A percentile compares a stretch with the other conserved stretches of the same genome.
These are phyloP conservation scores for Trifolium dubium DNA, from an alignment of 306 rosid species.

Conservation along the genomic window DNA sequence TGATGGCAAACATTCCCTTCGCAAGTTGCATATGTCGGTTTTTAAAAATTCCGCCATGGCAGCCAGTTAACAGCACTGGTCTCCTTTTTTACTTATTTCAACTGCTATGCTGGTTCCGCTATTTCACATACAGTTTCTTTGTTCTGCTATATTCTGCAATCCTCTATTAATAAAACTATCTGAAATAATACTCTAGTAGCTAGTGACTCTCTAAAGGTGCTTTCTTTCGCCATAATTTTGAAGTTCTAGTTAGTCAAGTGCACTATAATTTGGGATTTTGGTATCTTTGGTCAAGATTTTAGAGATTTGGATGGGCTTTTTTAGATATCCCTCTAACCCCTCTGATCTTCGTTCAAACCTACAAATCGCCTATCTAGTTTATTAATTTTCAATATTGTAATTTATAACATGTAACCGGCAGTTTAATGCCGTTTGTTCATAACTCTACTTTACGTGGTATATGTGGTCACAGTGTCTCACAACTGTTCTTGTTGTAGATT, in stretches of 20 bases:
- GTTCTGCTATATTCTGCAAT: neutral
- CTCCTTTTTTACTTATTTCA: no score
- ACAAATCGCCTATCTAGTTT: neutral
- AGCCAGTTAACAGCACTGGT: no score
- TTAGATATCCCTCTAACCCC: neutral
- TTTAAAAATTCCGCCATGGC: no score
- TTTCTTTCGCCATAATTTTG: neutral
- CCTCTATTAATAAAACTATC: neutral
- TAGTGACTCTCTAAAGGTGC: slow-evolving; percentile 6
- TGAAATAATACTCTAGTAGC: neutral
- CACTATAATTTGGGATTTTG: neutral
- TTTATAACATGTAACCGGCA: neutral
- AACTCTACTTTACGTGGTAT: neutral
- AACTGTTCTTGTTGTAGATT: slow-evolving; percentile 54
- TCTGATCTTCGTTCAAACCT: neutral
- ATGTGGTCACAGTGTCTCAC: slow-evolving; percentile 22
- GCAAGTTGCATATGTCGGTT: no score
- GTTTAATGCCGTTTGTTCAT: neutral
- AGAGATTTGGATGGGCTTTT: neutral
- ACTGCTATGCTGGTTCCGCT: neutral
- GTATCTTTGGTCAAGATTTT: neutral
- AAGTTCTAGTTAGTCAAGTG: neutral
- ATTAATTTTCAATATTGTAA: neutral
- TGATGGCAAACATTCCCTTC: no score
- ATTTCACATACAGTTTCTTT: neutral